Base-by-base conservation (phyloP, 805 yeast genomes). In the Candida taoyuanica region DNA sequence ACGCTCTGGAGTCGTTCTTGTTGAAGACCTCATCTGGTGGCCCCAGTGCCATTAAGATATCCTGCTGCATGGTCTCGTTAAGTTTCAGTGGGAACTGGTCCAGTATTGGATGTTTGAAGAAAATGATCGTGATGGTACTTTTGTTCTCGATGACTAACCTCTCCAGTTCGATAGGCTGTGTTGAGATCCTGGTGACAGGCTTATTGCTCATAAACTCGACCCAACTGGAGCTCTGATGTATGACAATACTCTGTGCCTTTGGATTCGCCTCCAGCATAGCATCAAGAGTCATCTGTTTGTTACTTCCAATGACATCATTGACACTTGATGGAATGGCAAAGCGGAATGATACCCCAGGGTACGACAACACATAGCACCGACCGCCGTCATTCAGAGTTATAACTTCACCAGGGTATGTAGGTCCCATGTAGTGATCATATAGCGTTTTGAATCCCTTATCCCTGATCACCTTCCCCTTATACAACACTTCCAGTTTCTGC, bases 371-470 rank as follows among this genome's bases (percentile, higher is more conserved):
- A 12, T 54, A 50, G 15, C 48, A 31, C 3, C 42, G 45, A 1
- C 39, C 37, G 31, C 61, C n/a, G n/a, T n/a, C n/a, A n/a, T n/a
- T n/a, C n/a, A n/a, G n/a, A n/a, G n/a, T n/a, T n/a, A n/a, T 55
- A 8, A 64, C 47, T 19, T 49, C 54, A 0, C 83, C 84, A 2
- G 81, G 78, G 42, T 71, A 75, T 0, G 84, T 77, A 2, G 83
- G 83, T 0, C 85, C 85, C 51, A 78, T 74, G 2, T 70, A 62
- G 50, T 68, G 71, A 48, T 76, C 75, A 54, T 78, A 78, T 3
- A 77, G 63, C 14, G 62, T 56, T 32, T 68, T 70, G 45, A 75
- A 61, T 1, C 60, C 43, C 49, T 42, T 40, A n/a, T 50, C 47
- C 12, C 44, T 36, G 12, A 50, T 36, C n/a, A 16, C 11, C 20